These are phyloP conservation scores for Pezicula neosporulosa DNA, from an alignment of 2,329 filamentous ascomycete species.

Conservation along the genomic window DNA sequence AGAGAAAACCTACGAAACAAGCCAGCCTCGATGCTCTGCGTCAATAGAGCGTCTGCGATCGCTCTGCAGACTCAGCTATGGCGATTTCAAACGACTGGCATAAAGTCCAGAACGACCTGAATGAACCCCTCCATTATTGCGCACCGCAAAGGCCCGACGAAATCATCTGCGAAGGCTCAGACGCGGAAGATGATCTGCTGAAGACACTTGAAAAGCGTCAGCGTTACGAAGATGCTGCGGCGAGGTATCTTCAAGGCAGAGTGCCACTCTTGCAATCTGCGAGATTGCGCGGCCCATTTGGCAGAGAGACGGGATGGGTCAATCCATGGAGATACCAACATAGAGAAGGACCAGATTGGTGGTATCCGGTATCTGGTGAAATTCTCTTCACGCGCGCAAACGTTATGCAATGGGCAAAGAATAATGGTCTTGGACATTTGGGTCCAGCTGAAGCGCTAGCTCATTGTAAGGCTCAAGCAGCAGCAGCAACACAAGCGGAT, in stretches of 20 bases:
- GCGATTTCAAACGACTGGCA: not conserved
- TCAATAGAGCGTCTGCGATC: not conserved
- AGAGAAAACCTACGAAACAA: not conserved
- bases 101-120: constrained; percentile 1
- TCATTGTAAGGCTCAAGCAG: constrained; percentile 15
- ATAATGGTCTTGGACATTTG: constrained; percentile 18
- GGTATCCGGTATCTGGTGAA: constrained; percentile 17
- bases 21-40: not conserved
- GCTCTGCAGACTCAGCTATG: not conserved
- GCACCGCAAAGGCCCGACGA: constrained; percentile 39
- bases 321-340: constrained; percentile 46
- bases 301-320: constrained; percentile 42
- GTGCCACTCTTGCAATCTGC: constrained; percentile 57
- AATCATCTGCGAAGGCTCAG: constrained; percentile 52
- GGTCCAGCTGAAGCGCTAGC: constrained; percentile 16
- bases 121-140: constrained; percentile 46
- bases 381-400: constrained; percentile 20
- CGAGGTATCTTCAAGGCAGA: constrained; percentile 53
- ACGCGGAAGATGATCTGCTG: constrained; percentile 49
- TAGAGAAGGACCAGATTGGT: constrained; percentile 16
- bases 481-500: constrained; percentile 10
- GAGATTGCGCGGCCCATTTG: constrained; percentile 59
- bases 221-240: constrained; percentile 57
- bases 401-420: constrained; percentile 14
- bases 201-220: constrained; percentile 45